These are phyloP conservation scores for Streptanthus diversifolius DNA, from an alignment of 345 rosid genomes.

Conservation along the genomic window DNA sequence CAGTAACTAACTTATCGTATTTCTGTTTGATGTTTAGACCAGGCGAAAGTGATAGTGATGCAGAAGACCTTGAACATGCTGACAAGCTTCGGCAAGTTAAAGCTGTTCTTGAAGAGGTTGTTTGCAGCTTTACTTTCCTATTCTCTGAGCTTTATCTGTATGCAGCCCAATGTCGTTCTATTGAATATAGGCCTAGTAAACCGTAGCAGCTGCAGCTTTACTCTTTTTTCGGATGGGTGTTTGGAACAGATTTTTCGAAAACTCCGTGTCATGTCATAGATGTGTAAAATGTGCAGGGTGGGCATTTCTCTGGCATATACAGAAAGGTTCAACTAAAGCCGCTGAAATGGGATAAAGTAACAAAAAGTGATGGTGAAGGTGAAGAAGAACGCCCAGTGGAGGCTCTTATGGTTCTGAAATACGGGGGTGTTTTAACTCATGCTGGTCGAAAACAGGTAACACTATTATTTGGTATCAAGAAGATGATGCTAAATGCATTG, in stretches of 20 bases:
- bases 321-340: slow-evolving; percentile 99
- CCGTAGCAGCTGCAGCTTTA: not conserved
- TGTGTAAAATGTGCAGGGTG: slow-evolving; percentile 59
- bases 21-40: slow-evolving; percentile 45
- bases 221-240: not conserved
- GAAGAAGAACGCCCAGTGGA: slow-evolving; percentile 96
- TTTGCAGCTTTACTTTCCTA: not conserved
- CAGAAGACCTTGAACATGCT: slow-evolving; percentile 97
- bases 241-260: not conserved
- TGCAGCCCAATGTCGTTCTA: not conserved
- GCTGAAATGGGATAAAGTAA: slow-evolving; percentile 78
- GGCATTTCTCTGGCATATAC: slow-evolving; percentile 97
- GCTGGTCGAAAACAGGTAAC: slow-evolving; percentile 98
- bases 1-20: slow-evolving; percentile 7
- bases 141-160: slow-evolving; percentile 9
- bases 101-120: slow-evolving; percentile 98
- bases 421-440: slow-evolving; percentile 99
- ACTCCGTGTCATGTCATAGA: not conserved
- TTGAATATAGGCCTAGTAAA: not conserved
- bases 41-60: slow-evolving; percentile 97
- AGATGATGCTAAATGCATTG: not conserved
- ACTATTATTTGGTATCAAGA: not conserved
- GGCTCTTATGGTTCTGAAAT: slow-evolving; percentile 97
- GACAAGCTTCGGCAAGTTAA: slow-evolving; percentile 99
- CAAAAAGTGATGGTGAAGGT: slow-evolving; percentile 77